Evolutionary conservation across 2,329 filamentous ascomycete species (phyloP).

Genomic region (Shiraia sp.): DNA sequence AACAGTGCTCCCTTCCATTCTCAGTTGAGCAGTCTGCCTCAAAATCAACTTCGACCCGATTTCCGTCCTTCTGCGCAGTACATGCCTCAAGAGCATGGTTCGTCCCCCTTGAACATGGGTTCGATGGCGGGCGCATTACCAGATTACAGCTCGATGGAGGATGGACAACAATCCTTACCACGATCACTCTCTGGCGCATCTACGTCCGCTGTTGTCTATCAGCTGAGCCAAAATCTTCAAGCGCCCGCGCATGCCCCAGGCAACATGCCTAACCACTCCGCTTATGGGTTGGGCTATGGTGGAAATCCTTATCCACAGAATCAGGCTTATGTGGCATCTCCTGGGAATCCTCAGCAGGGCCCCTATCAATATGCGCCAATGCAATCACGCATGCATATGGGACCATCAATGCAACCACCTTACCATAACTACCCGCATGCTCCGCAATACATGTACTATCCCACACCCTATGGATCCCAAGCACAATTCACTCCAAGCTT

Average conservation of each 20-base stretch:
- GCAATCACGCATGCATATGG: constrained; percentile 28
- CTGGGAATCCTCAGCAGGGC: constrained; percentile 26
- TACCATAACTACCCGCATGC: constrained; percentile 38
- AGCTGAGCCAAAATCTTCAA: constrained; percentile 45
- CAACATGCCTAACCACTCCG: constrained; percentile 25
- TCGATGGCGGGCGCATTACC: constrained; percentile 43
- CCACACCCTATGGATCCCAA: constrained; percentile 36
- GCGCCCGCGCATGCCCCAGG: constrained; percentile 29
- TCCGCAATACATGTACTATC: constrained; percentile 42
- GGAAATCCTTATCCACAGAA: constrained; percentile 32
- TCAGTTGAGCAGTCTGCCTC: constrained; percentile 40
- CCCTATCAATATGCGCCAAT: constrained; percentile 29
- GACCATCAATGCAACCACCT: constrained; percentile 25
- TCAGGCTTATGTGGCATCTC: constrained; percentile 9
- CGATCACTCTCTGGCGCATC: constrained; percentile 44
- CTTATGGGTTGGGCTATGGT: constrained; percentile 32
- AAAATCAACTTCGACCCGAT: constrained; percentile 33
- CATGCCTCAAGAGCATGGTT: constrained; percentile 29
- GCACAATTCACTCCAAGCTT: constrained; percentile 32
- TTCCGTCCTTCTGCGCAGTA: constrained; percentile 31
- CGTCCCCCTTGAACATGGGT: constrained; percentile 41
- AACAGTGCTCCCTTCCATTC: constrained; percentile 42
- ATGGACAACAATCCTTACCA: constrained; percentile 28
- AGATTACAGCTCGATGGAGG: constrained; percentile 34
- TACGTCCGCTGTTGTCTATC: constrained; percentile 46